phyloP scores from a whole-genome alignment of 352 stramenopile genomes.

The Ophiocytium majus region DNA sequence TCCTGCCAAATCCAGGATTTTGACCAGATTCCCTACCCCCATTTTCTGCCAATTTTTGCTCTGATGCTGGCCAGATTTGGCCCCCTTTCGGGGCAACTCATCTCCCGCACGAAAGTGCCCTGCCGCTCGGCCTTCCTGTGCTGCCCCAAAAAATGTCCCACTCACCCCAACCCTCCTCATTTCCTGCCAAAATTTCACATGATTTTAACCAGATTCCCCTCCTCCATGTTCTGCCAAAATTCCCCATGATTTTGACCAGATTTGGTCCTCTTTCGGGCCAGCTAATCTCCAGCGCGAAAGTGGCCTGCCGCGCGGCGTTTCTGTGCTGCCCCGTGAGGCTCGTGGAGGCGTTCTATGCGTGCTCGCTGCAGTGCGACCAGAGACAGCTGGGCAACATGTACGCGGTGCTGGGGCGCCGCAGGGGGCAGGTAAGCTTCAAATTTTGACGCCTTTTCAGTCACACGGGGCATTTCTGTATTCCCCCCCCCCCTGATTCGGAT shows the following conservation, averaged over 20 bases:
- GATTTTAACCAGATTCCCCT: too few relatives aligned
- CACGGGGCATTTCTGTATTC: too few relatives aligned
- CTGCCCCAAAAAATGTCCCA: too few relatives aligned
- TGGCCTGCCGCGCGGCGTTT: slow-evolving; percentile 60
- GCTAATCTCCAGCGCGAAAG: slow-evolving; percentile 35
- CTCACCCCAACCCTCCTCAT: too few relatives aligned
- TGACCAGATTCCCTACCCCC: too few relatives aligned
- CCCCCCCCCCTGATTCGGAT: too few relatives aligned
- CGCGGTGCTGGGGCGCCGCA: slow-evolving; percentile 77
- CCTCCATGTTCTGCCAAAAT: too few relatives aligned
- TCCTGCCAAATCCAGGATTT: too few relatives aligned
- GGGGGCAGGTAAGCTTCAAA: slow-evolving; percentile 66
- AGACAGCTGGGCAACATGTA: slow-evolving; percentile 86
- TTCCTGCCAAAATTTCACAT: too few relatives aligned
- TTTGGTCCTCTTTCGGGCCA: slow-evolving; percentile 44
- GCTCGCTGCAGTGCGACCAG: slow-evolving; percentile 65
- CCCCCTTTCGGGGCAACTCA: slow-evolving; percentile 8
- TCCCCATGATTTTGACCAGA: background rate
- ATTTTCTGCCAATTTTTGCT: too few relatives aligned
- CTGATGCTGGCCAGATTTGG: too few relatives aligned
- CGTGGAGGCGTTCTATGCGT: slow-evolving; percentile 83
- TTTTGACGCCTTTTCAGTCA: too few relatives aligned
- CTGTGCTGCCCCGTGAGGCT: slow-evolving; percentile 70
- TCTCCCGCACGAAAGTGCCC: background rate
- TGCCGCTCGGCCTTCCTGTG: slow-evolving; percentile 58